These are phyloP conservation scores for Yarrowia yakushimensis DNA, from an alignment of 805 yeast species.

Conservation along the genomic window DNA sequence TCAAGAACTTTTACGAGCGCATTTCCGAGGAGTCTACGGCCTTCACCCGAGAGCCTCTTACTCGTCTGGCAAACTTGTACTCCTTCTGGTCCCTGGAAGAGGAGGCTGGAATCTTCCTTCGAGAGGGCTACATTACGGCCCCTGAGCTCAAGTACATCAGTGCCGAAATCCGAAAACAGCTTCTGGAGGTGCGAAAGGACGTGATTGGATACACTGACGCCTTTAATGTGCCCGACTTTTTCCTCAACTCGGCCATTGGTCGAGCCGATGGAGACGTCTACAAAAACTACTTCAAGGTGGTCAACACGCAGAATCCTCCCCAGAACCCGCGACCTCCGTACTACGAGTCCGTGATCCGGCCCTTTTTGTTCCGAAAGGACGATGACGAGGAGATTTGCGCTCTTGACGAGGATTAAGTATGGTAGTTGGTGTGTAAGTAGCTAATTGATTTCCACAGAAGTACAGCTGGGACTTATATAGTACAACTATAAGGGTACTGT, in stretches of 20 bases:
- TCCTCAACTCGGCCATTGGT: constrained; percentile 81
- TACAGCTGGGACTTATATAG: too few species aligned
- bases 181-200: constrained; percentile 56
- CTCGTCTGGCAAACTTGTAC: constrained; percentile 56
- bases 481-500: too few species aligned
- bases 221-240: constrained; percentile 74
- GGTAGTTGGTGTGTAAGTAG: neutral
- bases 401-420: constrained; percentile 14
- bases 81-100: constrained; percentile 64
- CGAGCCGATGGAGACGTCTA: constrained; percentile 78
- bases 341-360: constrained; percentile 40
- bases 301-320: constrained; percentile 49
- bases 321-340: constrained; percentile 56
- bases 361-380: constrained; percentile 36
- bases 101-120: constrained; percentile 70
- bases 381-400: constrained; percentile 30
- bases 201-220: constrained; percentile 80
- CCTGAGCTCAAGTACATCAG: constrained; percentile 46
- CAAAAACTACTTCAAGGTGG: constrained; percentile 63
- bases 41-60: constrained; percentile 48
- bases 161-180: constrained; percentile 44
- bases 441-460: too few species aligned
- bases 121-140: constrained; percentile 54
- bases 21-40: constrained; percentile 38
- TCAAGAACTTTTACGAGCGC: constrained; percentile 40